Conservation (phyloP, 225 moss, liverwort and hornwort species). For the Asterella californica region DNA sequence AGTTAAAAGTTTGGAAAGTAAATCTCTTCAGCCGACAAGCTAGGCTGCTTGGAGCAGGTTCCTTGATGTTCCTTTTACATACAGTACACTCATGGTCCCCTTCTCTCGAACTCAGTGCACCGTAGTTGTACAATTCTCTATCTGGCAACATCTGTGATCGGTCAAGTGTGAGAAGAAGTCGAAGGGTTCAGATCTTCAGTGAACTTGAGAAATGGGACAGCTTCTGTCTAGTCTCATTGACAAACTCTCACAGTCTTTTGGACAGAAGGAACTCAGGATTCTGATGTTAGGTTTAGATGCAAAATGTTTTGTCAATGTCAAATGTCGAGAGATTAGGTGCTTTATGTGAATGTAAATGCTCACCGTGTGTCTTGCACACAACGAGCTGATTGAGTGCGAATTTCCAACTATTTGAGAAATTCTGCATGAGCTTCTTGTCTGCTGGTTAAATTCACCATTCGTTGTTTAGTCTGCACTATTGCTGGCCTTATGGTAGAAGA, state of each 20-base stretch:
- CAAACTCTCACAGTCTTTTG: slow-evolving; percentile 14
- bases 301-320: too few species aligned
- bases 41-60: not conserved
- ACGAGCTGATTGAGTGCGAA: too few species aligned
- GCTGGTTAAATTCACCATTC: too few species aligned
- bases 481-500: too few species aligned
- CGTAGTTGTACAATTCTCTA: not conserved
- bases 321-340: too few species aligned
- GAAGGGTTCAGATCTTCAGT: not conserved
- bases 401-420: too few species aligned
- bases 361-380: too few species aligned
- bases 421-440: too few species aligned
- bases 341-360: too few species aligned
- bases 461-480: not conserved
- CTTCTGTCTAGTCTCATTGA: slow-evolving; percentile 17
- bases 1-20: too few species aligned
- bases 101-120: not conserved
- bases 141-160: not conserved
- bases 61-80: not conserved
- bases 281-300: slow-evolving; percentile 37
- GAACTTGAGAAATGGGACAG: slow-evolving; percentile 22
- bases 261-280: slow-evolving; percentile 24
- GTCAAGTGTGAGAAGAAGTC: not conserved
- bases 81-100: not conserved
- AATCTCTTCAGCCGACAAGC: too few species aligned